Evolutionary conservation across 805 yeast species (phyloP).

Genomic region (Kodamaea hsintzibuensis): DNA sequence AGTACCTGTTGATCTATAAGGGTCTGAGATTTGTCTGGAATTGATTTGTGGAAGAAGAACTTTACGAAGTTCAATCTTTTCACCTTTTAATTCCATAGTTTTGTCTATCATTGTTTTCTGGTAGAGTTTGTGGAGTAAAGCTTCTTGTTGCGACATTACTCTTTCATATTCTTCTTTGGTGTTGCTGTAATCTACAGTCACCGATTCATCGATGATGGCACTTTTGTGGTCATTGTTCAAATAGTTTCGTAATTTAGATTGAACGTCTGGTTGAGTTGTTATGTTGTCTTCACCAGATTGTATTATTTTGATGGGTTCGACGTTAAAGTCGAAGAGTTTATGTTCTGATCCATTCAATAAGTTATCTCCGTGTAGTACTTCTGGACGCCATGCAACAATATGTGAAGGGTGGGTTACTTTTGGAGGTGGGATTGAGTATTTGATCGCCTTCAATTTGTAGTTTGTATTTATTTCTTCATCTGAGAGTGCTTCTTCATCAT

Average conservation of each 20-base stretch:
- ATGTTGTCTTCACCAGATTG: slow-evolving; percentile 12
- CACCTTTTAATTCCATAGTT: slow-evolving; percentile 44
- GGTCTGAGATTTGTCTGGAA: slow-evolving; percentile 43
- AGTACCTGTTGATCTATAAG: slow-evolving; percentile 45
- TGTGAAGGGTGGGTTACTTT: slow-evolving; percentile 46
- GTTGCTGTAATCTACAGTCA: slow-evolving; percentile 27
- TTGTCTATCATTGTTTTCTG: slow-evolving; percentile 38
- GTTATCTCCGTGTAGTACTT: slow-evolving; percentile 15
- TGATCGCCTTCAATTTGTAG: slow-evolving; percentile 29
- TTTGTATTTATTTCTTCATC: slow-evolving; percentile 14
- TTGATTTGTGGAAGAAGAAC: slow-evolving; percentile 45
- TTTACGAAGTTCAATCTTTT: slow-evolving; percentile 50
- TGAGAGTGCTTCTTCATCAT: slow-evolving; percentile 5
- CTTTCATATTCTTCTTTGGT: slow-evolving; percentile 58
- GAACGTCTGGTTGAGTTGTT: slow-evolving; percentile 28
- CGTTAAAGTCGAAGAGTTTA: slow-evolving; percentile 26
- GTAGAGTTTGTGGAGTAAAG: slow-evolving; percentile 48
- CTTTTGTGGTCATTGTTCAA: slow-evolving; percentile 30
- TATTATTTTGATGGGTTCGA: slow-evolving; percentile 28
- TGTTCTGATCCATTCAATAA: slow-evolving; percentile 17
- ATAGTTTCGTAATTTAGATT: slow-evolving; percentile 26
- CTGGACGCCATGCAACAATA: slow-evolving; percentile 43
- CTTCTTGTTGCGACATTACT: slow-evolving; percentile 54
- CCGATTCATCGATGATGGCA: slow-evolving; percentile 41
- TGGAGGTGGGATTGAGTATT: slow-evolving; percentile 35